Base-by-base conservation (phyloP, 139 green algal genomes). In the Chlorella sp. region DNA sequence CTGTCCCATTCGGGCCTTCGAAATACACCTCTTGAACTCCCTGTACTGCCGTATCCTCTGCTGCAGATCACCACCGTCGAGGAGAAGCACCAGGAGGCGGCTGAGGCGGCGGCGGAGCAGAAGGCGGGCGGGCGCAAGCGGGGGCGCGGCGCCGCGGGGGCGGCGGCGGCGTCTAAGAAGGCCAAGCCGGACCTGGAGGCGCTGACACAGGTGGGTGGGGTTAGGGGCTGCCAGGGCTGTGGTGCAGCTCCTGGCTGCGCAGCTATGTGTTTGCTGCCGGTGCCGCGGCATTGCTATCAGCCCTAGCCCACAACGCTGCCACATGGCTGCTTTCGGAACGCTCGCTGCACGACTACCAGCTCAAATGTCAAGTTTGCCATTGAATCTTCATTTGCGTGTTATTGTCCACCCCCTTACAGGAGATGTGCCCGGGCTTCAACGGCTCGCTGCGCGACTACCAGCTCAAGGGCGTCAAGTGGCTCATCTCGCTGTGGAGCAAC, bases 401-500 rank as follows among this genome's bases (percentile, higher is more conserved):
- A 11, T 8, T 11, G 8, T 11, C 46, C 46, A 19, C 8, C 46
- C 8, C 17, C 19, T 34, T 3, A 24, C 91, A 96, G 91, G 87
- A 92, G 40, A 86, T 98, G 43, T 88, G 96, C 81, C 96, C 96
- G 1, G 88, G 97, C 22, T 94, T 98, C n/a, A 78, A 84, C 14
- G 94, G 90, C 1, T 91, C 95, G 41, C 85, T 97, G 85, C 92
- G 95, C 3, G 92, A 95, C 69, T 98, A 98, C 87, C 96, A 98
- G 91, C 88, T 99, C 48, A 94, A 94, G 76, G 96, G 96, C 8
- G 92, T 99, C 28, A 93, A 90, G 46, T 99, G 96, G 96, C 84
- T 98, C 36, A 94, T 97, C 46, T 96, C 92, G 38, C 91, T 98
- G 34, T 98, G 93, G 83, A 87, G 96, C 74, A 99, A 99, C 85